Evolutionary conservation across 2,329 filamentous ascomycete genomes (phyloP), one percentile per base, ranked within the genome.

Genomic region (Endoconidiophora laricicola): DNA sequence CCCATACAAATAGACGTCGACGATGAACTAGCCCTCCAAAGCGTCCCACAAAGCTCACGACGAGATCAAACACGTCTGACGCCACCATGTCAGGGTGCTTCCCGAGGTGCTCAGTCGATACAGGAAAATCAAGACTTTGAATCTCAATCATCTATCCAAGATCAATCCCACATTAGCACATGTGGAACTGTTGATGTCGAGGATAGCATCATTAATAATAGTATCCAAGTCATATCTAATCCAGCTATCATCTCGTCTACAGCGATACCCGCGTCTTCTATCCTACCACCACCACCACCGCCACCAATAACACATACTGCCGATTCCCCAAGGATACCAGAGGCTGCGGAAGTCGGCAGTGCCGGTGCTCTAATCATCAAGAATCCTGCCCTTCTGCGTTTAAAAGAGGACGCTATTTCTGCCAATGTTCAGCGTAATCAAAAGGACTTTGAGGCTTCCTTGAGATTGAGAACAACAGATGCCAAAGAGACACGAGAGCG

Each of bases 391-490:
- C 49, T 59, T 14, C 33, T 74, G 23, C 58, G 64, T 7, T 60
- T 54, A 38, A 66, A 65, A 55, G 60, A 62, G 23, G 60, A 62
- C 9, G 56, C 56, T 4, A 54, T 76, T n/a, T 64, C 68, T 12
- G 59, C 62, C 4, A 62, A 67, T 39, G 57, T 75, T 24, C 62
- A 65, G 46, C 63, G 66, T 44, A 78, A 77, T 52, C 67, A 64
- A 6, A 62, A 66, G 22, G 66, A 68, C 16, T 77, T 71, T 54
- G 63, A 60, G 53, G 63, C 63, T 50, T 69, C 70, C 12, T 65
- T 78, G 18, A 63, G 66, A 16, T 37, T 10, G 66, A 70, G 49
- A 64, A 67, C 29, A 68, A 66, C 54, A 59, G 70, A 43, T 7
- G 44, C 48, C 2, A 66, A 65, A 50, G 67, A 70, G 18, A 66